Evolutionary conservation across 2,329 filamentous ascomycete genomes (phyloP).

Genomic region (Scedosporium dehoogii): DNA sequence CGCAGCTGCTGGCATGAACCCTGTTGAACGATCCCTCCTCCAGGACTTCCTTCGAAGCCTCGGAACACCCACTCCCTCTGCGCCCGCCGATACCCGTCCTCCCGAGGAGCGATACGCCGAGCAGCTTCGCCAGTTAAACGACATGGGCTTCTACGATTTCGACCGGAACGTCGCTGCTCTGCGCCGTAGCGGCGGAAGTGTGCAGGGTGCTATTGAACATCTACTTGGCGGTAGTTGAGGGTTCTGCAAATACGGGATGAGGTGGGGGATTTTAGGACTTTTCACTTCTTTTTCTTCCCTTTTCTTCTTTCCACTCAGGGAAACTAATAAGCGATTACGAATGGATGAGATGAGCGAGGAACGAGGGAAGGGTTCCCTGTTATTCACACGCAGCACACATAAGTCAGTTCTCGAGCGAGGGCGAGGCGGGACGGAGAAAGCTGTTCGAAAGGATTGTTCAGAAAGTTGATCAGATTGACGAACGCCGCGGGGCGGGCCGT

Average conservation of each 20-base stretch:
- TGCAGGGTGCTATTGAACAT: constrained; percentile 82
- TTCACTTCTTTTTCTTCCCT: too few relatives aligned
- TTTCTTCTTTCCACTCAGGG: too few relatives aligned
- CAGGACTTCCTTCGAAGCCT: constrained; percentile 1
- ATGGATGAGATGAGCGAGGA: too few relatives aligned
- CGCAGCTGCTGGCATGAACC: neutral
- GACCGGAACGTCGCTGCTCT: constrained; percentile 85
- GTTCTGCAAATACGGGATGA: neutral
- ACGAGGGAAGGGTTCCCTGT: too few relatives aligned
- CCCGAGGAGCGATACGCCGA: constrained; percentile 89
- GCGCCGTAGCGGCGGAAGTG: constrained; percentile 80
- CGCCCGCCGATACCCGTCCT: constrained; percentile 69
- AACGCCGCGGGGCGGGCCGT: too few relatives aligned
- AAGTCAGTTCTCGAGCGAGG: too few relatives aligned
- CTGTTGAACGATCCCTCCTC: constrained; percentile 2
- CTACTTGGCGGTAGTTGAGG: constrained; percentile 34
- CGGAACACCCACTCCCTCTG: constrained; percentile 11
- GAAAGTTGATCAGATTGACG: too few relatives aligned
- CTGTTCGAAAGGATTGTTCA: too few relatives aligned
- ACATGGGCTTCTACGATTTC: constrained; percentile 98
- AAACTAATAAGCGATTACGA: too few relatives aligned
- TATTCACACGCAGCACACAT: too few relatives aligned
- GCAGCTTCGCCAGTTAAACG: constrained; percentile 86
- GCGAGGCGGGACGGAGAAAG: too few relatives aligned
- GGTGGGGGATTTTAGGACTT: neutral